Conservation (phyloP, 768 basidiomycete species). For the Pleurotus cornucopiae region DNA sequence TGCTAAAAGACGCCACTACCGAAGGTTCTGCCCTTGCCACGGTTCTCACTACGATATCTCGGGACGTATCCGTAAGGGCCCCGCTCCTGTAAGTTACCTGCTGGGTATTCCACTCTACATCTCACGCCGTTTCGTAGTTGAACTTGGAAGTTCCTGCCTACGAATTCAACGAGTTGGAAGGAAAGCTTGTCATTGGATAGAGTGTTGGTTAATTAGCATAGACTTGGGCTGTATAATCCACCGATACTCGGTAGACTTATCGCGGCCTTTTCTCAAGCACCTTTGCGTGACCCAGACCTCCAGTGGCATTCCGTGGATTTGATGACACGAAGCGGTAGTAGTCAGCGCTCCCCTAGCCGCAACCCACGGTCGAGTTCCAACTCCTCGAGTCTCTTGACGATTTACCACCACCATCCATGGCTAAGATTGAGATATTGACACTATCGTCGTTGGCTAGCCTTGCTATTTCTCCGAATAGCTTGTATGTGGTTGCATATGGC, state of each 20-base stretch:
- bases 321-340: neutral
- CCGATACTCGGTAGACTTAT: constrained; percentile 4
- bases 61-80: constrained; percentile 93
- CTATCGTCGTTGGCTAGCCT: constrained; percentile 27
- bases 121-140: constrained; percentile 40
- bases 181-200: constrained; percentile 85
- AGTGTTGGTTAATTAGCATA: constrained; percentile 8
- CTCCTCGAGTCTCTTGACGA: neutral
- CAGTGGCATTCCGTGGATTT: neutral
- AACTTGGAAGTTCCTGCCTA: constrained; percentile 93
- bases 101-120: neutral
- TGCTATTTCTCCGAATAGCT: constrained; percentile 28
- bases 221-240: constrained; percentile 3
- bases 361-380: no score
- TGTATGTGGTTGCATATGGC: constrained; percentile 54
- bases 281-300: neutral
- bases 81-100: constrained; percentile 76
- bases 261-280: neutral
- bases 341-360: no score
- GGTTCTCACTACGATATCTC: constrained; percentile 99
- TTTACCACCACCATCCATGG: constrained; percentile 19
- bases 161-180: constrained; percentile 83
- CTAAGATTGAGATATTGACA: constrained; percentile 32
- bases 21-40: constrained; percentile 95
- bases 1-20: neutral